A percentile compares a stretch with the other conserved stretches of the same genome.
These are phyloP conservation scores for Erythrophleum ivorense DNA, from an alignment of 331 rosid genomes.

Conservation along the genomic window DNA sequence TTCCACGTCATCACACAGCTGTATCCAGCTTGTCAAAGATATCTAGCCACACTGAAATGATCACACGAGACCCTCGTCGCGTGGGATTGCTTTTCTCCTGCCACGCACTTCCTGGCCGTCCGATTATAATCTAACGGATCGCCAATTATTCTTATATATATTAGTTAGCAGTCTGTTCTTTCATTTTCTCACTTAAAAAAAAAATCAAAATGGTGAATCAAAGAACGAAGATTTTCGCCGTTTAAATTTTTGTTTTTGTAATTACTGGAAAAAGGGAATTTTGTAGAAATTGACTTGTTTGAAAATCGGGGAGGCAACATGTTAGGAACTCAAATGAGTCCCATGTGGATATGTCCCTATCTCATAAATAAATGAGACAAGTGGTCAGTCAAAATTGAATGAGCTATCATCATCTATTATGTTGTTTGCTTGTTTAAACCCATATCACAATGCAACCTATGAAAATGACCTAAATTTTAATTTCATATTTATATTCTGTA, in stretches of 20 bases:
- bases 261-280: background rate
- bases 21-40: background rate
- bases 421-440: background rate
- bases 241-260: too few species aligned
- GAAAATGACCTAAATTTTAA: background rate
- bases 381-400: background rate
- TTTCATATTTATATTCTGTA: background rate
- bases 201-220: too few species aligned
- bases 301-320: background rate
- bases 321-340: background rate
- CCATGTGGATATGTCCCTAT: background rate
- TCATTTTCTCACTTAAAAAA: background rate
- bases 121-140: background rate
- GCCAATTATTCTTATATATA: too few species aligned
- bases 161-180: background rate
- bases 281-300: background rate
- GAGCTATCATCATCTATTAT: background rate
- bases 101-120: background rate
- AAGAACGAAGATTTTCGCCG: background rate
- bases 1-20: slow-evolving; percentile 8
- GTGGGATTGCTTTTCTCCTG: background rate
- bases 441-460: background rate
- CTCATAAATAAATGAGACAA: background rate
- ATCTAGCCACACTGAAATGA: background rate
- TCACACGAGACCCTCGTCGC: background rate